Percentiles rank a stretch among this genome's conserved stretches.
phyloP scores from a whole-genome alignment of 2,329 filamentous ascomycete species.

The Claviceps paspali region DNA sequence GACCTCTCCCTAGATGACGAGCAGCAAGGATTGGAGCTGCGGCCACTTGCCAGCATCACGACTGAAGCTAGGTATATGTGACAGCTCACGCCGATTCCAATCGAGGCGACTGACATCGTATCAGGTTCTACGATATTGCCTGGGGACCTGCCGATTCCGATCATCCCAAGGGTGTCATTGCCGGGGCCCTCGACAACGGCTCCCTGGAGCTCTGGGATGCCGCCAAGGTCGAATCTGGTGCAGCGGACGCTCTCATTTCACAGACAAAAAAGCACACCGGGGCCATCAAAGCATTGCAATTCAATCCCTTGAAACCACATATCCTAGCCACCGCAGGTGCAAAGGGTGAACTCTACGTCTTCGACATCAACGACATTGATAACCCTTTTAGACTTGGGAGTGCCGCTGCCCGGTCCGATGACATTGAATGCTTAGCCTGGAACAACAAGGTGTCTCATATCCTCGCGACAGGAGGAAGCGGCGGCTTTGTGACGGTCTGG shows the following conservation, averaged over 20 bases:
- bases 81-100: not conserved
- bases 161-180: constrained; percentile 75
- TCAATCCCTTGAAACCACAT: constrained; percentile 85
- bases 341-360: constrained; percentile 92
- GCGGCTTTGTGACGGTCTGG: constrained; percentile 96
- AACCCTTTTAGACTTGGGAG: constrained; percentile 84
- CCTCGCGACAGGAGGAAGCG: constrained; percentile 80
- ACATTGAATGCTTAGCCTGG: constrained; percentile 95
- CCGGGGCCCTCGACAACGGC: constrained; percentile 88
- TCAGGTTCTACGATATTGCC: constrained; percentile 89
- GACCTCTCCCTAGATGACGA: constrained; percentile 71
- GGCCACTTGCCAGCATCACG: constrained; percentile 68
- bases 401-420: constrained; percentile 75
- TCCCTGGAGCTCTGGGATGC: constrained; percentile 90
- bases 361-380: constrained; percentile 79
- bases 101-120: constrained; percentile 6
- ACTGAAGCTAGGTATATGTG: constrained; percentile 69
- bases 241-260: constrained; percentile 63
- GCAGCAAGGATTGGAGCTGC: constrained; percentile 65
- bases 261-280: constrained; percentile 82
- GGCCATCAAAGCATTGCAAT: constrained; percentile 86
- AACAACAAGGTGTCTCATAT: constrained; percentile 97
- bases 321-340: constrained; percentile 83
- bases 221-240: constrained; percentile 44
- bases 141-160: constrained; percentile 76